Evolutionary conservation across 805 yeast species (phyloP), one percentile per base, ranked within the genome.

Genomic region (Yamadazyma nakazawae): DNA sequence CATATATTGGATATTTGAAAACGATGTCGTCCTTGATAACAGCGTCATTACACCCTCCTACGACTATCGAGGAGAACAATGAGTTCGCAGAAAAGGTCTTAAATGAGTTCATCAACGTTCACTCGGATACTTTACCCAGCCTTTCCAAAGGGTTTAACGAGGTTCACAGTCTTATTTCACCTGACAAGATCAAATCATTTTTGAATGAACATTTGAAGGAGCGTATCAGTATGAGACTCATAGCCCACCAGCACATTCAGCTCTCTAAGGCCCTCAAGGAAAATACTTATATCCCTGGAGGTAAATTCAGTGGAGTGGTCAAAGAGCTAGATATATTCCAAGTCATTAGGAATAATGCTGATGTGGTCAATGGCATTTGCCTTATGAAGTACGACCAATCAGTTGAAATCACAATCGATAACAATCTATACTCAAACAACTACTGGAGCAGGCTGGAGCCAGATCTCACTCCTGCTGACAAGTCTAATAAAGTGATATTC

Each of bases 131-230:
- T 3, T 74, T 94, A 42, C 86, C 95, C 2, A 76, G 80, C 3
- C 67, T 92, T 45, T 88, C 97, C 13, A 81, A 81, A 49, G 99
- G 98, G 0, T 85, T 92, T 57, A 74, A 74, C 51, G 94, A 88
- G 60, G 84, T 84, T 3, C 61, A 72, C 46, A 67, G 68, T 28
- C 65, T 77, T 34, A 43, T 80, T 62, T 53, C 78, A 2, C 63
- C 71, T 26, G 72, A 70, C 7, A 70, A 78, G 24, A 79, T 86
- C 36, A 80, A 84, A 45, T 57, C 61, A 2, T 87, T 91, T 54
- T 69, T 92, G 53, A 88, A 88, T 58, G 67, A 73, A 10, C 97
- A 92, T 67, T 72, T 92, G 55, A 74, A 78, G 46, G 96, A 91
- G 54, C 75, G 97, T 51, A 91, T 92, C 36, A 78, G 91, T 53